Conservation (phyloP, 2,329 filamentous ascomycete genomes). For the Fusarium sp. region DNA sequence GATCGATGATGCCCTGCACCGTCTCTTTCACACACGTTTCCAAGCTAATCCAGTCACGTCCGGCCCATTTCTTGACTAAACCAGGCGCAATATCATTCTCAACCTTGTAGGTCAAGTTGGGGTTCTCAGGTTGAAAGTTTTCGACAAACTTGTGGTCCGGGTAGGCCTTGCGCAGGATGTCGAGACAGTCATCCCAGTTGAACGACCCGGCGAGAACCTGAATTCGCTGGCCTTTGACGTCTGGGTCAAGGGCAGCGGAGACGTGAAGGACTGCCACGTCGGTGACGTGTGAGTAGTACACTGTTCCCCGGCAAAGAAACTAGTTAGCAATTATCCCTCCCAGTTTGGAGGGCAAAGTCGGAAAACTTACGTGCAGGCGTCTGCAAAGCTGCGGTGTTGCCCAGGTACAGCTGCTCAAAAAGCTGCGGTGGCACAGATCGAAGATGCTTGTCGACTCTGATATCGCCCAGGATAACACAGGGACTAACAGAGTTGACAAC, state of each 20-base stretch:
- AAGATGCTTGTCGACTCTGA: conserved; percentile 21
- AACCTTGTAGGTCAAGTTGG: conserved; percentile 22
- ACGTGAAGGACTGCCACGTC: conserved; percentile 33
- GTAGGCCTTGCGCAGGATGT: conserved; percentile 22
- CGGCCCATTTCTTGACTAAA: conserved; percentile 35
- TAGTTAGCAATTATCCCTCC: not conserved
- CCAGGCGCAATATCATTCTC: conserved; percentile 28
- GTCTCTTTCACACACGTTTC: conserved; percentile 10
- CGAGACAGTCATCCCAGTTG: conserved; percentile 36
- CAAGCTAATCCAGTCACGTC: conserved; percentile 25
- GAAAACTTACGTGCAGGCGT: conserved; percentile 21
- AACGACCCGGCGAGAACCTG: conserved; percentile 15
- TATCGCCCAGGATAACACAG: conserved; percentile 26
- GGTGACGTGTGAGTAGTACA: conserved; percentile 37
- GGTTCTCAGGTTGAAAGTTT: conserved; percentile 24
- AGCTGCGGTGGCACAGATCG: conserved; percentile 32
- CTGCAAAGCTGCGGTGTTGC: conserved; percentile 12
- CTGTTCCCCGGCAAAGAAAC: not conserved
- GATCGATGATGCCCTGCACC: not conserved
- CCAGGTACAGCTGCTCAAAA: conserved; percentile 32
- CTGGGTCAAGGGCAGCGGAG: conserved; percentile 28
- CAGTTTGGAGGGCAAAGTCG: not conserved
- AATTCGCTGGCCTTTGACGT: conserved; percentile 22
- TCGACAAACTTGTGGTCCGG: conserved; percentile 18
- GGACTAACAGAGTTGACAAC: conserved; percentile 35